phyloP scores from a whole-genome alignment of 257 asterid genomes.

The Solanum virginianum region DNA sequence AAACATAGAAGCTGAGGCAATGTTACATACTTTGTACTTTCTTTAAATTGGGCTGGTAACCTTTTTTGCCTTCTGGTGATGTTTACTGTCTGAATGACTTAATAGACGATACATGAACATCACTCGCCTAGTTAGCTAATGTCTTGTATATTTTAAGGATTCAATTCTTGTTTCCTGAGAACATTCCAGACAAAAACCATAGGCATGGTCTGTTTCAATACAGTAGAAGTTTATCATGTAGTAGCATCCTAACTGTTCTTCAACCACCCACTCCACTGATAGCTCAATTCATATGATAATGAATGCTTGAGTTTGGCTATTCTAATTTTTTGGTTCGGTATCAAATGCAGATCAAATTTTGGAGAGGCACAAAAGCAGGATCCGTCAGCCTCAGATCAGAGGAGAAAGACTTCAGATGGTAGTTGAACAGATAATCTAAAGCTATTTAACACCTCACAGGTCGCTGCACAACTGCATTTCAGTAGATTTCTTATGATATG shows the following conservation, averaged over 20 bases:
- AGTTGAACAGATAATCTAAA: background rate
- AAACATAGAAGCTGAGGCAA: background rate
- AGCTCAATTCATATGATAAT: background rate
- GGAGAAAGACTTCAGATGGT: slow-evolving; percentile 23
- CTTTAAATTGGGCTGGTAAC: background rate
- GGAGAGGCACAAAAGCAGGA: slow-evolving; percentile 51
- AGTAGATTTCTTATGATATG: background rate
- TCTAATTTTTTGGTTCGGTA: background rate
- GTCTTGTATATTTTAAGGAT: background rate
- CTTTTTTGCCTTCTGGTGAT: background rate
- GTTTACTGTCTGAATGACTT: background rate
- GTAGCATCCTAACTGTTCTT: background rate
- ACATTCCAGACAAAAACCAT: background rate
- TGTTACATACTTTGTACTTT: background rate
- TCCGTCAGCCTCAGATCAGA: slow-evolving; percentile 29
- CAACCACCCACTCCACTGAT: background rate
- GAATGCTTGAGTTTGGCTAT: background rate
- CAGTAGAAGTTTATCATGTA: background rate
- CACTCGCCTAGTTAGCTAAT: background rate
- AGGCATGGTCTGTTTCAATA: background rate
- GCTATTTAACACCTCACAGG: background rate
- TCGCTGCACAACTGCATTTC: background rate
- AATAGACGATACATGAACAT: background rate
- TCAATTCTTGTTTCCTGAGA: background rate
- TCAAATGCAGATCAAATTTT: slow-evolving; percentile 42